Conservation (phyloP, 257 asterid genomes). For the Solanum virginianum region DNA sequence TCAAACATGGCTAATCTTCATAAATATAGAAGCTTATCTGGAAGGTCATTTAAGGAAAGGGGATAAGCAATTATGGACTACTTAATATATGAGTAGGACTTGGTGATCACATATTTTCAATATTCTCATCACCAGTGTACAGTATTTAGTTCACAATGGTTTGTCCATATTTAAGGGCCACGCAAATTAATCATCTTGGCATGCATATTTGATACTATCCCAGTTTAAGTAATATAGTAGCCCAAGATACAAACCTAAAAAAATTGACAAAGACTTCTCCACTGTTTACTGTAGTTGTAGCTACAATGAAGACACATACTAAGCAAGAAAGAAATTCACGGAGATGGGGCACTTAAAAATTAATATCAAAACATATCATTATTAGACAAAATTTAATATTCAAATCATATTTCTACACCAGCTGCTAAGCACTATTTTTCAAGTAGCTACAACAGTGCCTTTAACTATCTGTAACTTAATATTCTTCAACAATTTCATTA, state of each 20-base stretch:
- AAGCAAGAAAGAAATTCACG: too few relatives aligned
- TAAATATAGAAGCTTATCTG: not conserved
- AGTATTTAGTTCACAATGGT: not conserved
- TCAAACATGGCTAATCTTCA: too few relatives aligned
- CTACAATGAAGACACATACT: not conserved
- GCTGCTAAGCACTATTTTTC: not conserved
- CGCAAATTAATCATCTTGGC: not conserved
- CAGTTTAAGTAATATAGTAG: not conserved
- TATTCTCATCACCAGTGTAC: not conserved
- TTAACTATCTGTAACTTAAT: not conserved
- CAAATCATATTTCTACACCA: not conserved
- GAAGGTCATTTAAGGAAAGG: not conserved
- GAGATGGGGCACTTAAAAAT: not conserved
- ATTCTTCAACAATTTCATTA: not conserved
- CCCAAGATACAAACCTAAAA: not conserved
- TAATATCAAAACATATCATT: not conserved
- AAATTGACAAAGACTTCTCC: not conserved
- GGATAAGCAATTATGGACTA: not conserved
- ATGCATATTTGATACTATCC: not conserved
- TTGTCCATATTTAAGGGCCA: not conserved
- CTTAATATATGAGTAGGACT: too few relatives aligned
- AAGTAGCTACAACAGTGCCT: not conserved
- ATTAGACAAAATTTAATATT: too few relatives aligned
- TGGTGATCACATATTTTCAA: not conserved
- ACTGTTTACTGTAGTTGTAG: not conserved